A percentile compares a stretch with the other conserved stretches of the same genome.
phyloP scores from a whole-genome alignment of 805 yeast species.

The Ogataea pilisensis region DNA sequence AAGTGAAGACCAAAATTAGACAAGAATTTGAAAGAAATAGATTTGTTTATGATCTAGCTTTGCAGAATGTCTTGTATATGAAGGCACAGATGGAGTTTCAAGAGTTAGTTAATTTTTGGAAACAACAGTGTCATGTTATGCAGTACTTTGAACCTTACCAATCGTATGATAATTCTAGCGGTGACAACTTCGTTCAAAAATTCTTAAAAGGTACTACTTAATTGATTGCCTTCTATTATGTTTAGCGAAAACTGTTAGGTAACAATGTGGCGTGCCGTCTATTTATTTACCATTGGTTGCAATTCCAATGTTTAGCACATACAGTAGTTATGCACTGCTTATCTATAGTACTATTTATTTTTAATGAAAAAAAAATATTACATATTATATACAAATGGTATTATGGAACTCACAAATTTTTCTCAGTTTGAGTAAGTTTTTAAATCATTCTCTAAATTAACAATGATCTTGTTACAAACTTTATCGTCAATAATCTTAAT shows the following conservation, averaged over 20 bases:
- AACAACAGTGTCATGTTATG: conserved; percentile 80
- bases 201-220: conserved; percentile 59
- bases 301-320: too few species aligned
- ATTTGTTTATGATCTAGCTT: conserved; percentile 61
- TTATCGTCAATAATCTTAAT: conserved; percentile 43
- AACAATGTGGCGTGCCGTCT: too few species aligned
- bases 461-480: conserved; percentile 35
- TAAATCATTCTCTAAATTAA: conserved; percentile 17
- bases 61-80: conserved; percentile 65
- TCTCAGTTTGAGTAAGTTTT: conserved; percentile 2
- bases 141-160: conserved; percentile 72
- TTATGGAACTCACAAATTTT: neutral
- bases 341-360: too few species aligned
- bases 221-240: too few species aligned
- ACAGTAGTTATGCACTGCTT: too few species aligned
- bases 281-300: too few species aligned
- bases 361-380: neutral
- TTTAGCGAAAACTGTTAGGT: too few species aligned
- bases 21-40: conserved; percentile 86
- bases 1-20: conserved; percentile 77
- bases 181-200: conserved; percentile 64
- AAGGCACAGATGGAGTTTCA: conserved; percentile 91
- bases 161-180: conserved; percentile 48
- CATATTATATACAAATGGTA: neutral
- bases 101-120: conserved; percentile 86